A percentile compares a stretch with the other conserved stretches of the same genome.
Conservation (phyloP, 2,329 filamentous ascomycete genomes). For the Colletotrichum tofieldiae region DNA sequence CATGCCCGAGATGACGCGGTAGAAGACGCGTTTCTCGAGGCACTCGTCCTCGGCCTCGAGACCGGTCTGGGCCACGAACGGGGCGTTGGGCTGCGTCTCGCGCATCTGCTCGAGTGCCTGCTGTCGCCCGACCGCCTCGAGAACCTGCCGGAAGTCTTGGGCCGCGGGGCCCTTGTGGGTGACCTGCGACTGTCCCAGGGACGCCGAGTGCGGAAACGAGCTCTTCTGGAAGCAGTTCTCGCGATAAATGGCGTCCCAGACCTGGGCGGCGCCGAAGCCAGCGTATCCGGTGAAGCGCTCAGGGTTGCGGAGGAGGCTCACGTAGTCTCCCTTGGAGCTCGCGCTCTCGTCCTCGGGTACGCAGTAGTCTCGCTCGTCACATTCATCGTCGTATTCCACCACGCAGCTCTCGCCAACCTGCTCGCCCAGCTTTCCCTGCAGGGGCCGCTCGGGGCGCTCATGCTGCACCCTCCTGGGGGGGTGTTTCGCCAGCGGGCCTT, state of each 20-base stretch:
- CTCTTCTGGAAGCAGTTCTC: constrained; percentile 93
- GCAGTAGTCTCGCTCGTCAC: constrained; percentile 97
- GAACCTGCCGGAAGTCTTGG: constrained; percentile 73
- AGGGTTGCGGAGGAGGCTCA: constrained; percentile 92
- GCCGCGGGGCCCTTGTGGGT: constrained; percentile 67
- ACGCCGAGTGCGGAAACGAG: constrained; percentile 73
- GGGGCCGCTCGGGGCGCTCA: constrained; percentile 79
- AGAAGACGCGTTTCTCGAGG: constrained; percentile 98
- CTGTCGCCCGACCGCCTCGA: constrained; percentile 73
- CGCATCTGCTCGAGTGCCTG: constrained; percentile 74
- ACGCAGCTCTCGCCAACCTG: constrained; percentile 95
- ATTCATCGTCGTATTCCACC: constrained; percentile 97
- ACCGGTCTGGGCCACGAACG: constrained; percentile 74
- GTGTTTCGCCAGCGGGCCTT: constrained; percentile 92
- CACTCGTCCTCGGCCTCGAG: constrained; percentile 92
- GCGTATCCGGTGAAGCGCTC: constrained; percentile 96
- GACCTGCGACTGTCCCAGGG: constrained; percentile 63
- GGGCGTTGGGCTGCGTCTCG: constrained; percentile 68
- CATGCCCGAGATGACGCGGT: constrained; percentile 96
- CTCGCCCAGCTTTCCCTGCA: constrained; percentile 87
- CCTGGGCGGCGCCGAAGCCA: constrained; percentile 86
- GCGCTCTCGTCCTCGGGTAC: constrained; percentile 94
- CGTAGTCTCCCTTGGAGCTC: constrained; percentile 92
- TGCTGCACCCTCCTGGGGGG: constrained; percentile 81
- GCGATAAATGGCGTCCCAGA: constrained; percentile 97